These are phyloP conservation scores for Pythium graminicola DNA, from an alignment of 352 stramenopile genomes.

Conservation along the genomic window DNA sequence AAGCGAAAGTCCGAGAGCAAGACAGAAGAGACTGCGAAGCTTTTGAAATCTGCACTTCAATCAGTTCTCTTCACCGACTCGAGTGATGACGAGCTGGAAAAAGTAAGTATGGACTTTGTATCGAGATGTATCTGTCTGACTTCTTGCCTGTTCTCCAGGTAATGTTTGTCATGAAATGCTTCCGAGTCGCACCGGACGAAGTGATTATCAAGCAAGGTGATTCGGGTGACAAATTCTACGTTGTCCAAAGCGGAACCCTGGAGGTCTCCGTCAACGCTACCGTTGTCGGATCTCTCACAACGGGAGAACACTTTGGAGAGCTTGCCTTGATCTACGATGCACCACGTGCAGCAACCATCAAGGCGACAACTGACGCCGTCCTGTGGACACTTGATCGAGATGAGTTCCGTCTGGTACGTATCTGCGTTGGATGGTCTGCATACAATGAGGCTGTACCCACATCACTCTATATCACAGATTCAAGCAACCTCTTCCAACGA, in stretches of 20 bases:
- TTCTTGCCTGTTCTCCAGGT: conserved; percentile 29
- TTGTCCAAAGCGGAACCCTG: conserved; percentile 53
- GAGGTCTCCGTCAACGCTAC: conserved; percentile 65
- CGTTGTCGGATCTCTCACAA: conserved; percentile 45
- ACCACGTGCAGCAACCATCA: conserved; percentile 87
- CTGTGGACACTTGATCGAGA: conserved; percentile 88
- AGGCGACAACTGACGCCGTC: conserved; percentile 80
- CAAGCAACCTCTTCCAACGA: conserved; percentile 70
- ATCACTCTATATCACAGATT: conserved; percentile 31
- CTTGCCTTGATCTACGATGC: conserved; percentile 86
- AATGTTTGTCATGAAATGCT: conserved; percentile 73
- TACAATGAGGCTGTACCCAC: too few relatives aligned
- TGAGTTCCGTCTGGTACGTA: conserved; percentile 67
- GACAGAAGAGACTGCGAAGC: conserved; percentile 34
- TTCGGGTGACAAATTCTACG: conserved; percentile 91
- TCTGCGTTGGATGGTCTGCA: too few relatives aligned
- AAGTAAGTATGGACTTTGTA: conserved; percentile 20
- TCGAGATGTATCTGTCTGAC: neutral
- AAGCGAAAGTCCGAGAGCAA: conserved; percentile 55
- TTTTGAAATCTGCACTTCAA: conserved; percentile 56
- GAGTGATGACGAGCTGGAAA: conserved; percentile 61
- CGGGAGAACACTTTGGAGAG: conserved; percentile 84
- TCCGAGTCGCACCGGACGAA: conserved; percentile 55
- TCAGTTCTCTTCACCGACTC: conserved; percentile 56
- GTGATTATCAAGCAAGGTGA: conserved; percentile 91